Conservation (phyloP, 2,329 filamentous ascomycete species). For the Furcasterigmium furcatum region DNA sequence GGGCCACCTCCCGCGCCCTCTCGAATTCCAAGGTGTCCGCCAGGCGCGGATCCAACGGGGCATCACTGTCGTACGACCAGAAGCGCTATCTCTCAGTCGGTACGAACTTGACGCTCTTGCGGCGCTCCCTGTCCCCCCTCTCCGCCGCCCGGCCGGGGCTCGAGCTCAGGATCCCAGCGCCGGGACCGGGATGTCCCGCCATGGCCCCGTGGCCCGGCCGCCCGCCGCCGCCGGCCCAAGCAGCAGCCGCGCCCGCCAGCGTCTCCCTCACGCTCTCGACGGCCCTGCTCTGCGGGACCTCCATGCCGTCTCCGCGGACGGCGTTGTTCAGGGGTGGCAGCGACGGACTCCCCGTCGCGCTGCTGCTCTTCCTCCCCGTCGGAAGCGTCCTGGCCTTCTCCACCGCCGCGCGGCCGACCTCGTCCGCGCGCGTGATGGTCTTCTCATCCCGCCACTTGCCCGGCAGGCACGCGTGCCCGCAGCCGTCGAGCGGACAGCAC, state of each 20-base stretch:
- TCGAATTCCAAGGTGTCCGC: too few species aligned
- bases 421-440: slow-evolving; percentile 42
- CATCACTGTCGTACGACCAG: neutral
- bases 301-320: slow-evolving; percentile 47
- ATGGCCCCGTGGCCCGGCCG: neutral
- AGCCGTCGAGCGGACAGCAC: slow-evolving; percentile 63
- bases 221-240: slow-evolving; percentile 16
- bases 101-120: slow-evolving; percentile 64
- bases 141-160: slow-evolving; percentile 39
- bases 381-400: slow-evolving; percentile 31
- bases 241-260: slow-evolving; percentile 29
- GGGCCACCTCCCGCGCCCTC: too few species aligned
- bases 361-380: slow-evolving; percentile 18
- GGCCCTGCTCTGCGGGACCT: slow-evolving; percentile 56
- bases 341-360: slow-evolving; percentile 3
- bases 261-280: slow-evolving; percentile 58
- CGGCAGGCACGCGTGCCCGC: slow-evolving; percentile 60
- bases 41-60: too few species aligned
- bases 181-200: neutral
- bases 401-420: slow-evolving; percentile 44
- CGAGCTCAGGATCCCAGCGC: slow-evolving; percentile 39
- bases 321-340: slow-evolving; percentile 16
- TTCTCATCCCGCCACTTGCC: slow-evolving; percentile 51
- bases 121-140: slow-evolving; percentile 45
- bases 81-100: slow-evolving; percentile 27